Evolutionary conservation across 768 basidiomycete genomes (phyloP).

Genomic region (Kondoa subrosea): DNA sequence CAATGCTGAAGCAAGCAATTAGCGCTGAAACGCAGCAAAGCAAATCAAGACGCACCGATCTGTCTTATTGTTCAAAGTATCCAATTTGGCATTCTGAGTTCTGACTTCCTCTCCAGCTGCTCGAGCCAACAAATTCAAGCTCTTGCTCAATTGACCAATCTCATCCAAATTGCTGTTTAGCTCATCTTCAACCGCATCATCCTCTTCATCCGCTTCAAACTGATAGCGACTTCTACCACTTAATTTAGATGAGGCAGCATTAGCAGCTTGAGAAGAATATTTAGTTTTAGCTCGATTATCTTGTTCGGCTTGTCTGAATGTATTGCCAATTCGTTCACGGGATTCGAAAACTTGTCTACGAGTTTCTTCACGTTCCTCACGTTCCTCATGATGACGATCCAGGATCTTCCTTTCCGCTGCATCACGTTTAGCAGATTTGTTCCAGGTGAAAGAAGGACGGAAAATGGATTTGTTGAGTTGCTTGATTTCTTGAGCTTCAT

Average conservation of each 20-base stretch:
- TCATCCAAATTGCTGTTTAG: constrained; percentile 80
- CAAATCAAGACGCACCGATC: constrained; percentile 1
- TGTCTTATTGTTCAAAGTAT: constrained; percentile 48
- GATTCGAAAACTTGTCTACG: constrained; percentile 72
- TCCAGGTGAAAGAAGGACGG: constrained; percentile 49
- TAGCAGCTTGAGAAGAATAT: constrained; percentile 22
- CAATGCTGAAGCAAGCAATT: no score
- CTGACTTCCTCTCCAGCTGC: constrained; percentile 40
- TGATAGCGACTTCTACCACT: constrained; percentile 61
- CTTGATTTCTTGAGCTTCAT: constrained; percentile 83
- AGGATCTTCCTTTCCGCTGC: constrained; percentile 71
- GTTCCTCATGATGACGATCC: constrained; percentile 73
- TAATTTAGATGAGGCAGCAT: constrained; percentile 39
- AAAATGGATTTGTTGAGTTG: constrained; percentile 90
- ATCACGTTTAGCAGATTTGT: constrained; percentile 77
- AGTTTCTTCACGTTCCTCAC: constrained; percentile 61
- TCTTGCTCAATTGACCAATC: constrained; percentile 51
- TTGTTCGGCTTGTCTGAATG: constrained; percentile 44
- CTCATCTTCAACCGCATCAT: constrained; percentile 90
- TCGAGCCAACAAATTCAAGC: constrained; percentile 28
- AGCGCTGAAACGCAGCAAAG: no score
- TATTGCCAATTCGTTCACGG: constrained; percentile 66
- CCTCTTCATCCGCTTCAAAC: constrained; percentile 74
- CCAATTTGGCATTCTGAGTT: constrained; percentile 71
- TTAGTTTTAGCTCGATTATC: constrained; percentile 17